phyloP scores from a whole-genome alignment of 2,329 filamentous ascomycete species.

The Neofusicoccum kwambonambiense region DNA sequence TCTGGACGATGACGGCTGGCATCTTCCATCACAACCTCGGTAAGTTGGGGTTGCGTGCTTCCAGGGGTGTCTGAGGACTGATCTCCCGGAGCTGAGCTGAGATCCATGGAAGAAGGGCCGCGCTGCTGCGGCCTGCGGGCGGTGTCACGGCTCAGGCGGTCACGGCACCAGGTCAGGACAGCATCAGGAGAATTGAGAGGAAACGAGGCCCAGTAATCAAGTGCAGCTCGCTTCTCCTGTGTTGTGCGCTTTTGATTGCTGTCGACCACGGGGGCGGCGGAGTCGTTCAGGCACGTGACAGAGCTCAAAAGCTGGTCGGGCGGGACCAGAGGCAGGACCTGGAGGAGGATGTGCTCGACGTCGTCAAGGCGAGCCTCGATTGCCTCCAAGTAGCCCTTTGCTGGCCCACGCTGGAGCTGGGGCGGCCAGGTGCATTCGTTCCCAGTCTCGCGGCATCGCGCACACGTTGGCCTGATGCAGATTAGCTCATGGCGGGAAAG shows the following conservation, averaged over 20 bases:
- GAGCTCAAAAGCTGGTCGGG: conserved; percentile 6
- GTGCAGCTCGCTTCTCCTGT: conserved; percentile 16
- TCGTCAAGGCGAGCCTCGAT: conserved; percentile 18
- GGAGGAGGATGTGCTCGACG: conserved; percentile 16
- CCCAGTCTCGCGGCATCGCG: conserved; percentile 16
- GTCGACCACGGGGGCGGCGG: neutral
- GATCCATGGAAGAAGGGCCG: neutral
- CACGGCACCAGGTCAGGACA: conserved; percentile 3
- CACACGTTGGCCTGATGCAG: conserved; percentile 7
- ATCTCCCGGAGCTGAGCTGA: neutral
- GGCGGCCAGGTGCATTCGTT: conserved; percentile 16
- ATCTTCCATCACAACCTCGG: neutral
- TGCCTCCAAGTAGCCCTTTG: conserved; percentile 18
- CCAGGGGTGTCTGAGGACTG: neutral
- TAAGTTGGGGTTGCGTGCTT: neutral
- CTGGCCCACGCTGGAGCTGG: conserved; percentile 16
- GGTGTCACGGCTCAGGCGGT: conserved; percentile 3
- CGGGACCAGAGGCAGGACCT: conserved; percentile 13
- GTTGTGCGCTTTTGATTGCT: conserved; percentile 14
- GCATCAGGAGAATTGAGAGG: conserved; percentile 17
- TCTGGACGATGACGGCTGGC: neutral
- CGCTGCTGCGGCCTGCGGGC: neutral
- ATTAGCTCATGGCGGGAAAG: neutral
- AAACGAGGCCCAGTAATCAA: conserved; percentile 16
- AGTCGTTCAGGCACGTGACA: neutral